Conservation (phyloP, 2,329 filamentous ascomycete genomes). For the Onygenales sp. region DNA sequence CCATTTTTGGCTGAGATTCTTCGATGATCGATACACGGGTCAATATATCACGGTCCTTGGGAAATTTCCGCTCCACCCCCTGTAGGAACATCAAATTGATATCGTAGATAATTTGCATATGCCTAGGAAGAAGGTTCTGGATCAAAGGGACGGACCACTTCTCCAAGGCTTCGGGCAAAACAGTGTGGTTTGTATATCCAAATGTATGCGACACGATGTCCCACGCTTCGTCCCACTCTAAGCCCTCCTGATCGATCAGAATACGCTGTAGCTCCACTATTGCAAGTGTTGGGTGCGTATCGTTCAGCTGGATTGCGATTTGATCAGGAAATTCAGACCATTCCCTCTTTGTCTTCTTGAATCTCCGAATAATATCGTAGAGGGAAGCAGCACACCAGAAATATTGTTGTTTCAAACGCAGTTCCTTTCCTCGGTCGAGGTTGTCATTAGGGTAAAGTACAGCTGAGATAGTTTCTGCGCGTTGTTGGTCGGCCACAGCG, state of each 20-base stretch:
- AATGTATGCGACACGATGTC: slow-evolving; percentile 68
- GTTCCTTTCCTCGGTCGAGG: slow-evolving; percentile 89
- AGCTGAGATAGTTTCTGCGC: slow-evolving; percentile 96
- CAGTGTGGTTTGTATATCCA: slow-evolving; percentile 97
- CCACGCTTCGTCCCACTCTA: slow-evolving; percentile 93
- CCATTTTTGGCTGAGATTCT: slow-evolving; percentile 93
- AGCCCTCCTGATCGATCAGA: slow-evolving; percentile 75
- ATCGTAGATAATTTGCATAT: slow-evolving; percentile 96
- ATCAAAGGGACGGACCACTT: slow-evolving; percentile 95
- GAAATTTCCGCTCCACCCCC: slow-evolving; percentile 79
- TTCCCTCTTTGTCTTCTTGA: slow-evolving; percentile 89
- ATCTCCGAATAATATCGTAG: slow-evolving; percentile 90
- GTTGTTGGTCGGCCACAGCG: slow-evolving; percentile 95
- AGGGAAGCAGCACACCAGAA: slow-evolving; percentile 98
- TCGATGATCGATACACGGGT: slow-evolving; percentile 91
- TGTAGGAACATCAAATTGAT: slow-evolving; percentile 95
- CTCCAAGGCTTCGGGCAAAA: slow-evolving; percentile 91
- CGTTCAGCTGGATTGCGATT: slow-evolving; percentile 94
- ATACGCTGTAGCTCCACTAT: slow-evolving; percentile 95
- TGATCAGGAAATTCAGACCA: slow-evolving; percentile 93
- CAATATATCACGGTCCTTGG: slow-evolving; percentile 79
- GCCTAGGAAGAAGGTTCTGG: slow-evolving; percentile 85
- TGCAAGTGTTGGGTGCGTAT: slow-evolving; percentile 92
- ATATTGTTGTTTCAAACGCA: slow-evolving; percentile 97
- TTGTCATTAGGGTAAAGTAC: slow-evolving; percentile 98